Percentiles rank a stretch among this genome's conserved stretches.
Conservation (phyloP, 257 asterid species). For the Plectranthus barbatus region DNA sequence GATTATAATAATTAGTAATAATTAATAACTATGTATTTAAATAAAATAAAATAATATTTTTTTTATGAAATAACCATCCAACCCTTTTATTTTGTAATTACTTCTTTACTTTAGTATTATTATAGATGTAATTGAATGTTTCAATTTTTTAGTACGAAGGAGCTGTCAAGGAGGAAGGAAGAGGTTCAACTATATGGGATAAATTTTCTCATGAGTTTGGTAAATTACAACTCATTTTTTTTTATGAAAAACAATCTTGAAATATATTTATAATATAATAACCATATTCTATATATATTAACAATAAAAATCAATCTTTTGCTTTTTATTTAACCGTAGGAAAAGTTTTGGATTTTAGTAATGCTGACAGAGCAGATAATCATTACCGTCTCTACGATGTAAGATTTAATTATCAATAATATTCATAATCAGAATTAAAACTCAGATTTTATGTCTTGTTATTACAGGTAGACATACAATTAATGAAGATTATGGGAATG, state of each 20-base stretch:
- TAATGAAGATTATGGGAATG: constrained; percentile 86
- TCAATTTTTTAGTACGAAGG: constrained; percentile 61
- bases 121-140: background rate
- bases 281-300: too few relatives aligned
- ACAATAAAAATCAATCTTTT: too few relatives aligned
- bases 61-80: too few relatives aligned
- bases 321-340: constrained; percentile 39
- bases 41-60: too few relatives aligned
- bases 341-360: constrained; percentile 63
- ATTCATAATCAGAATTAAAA: too few relatives aligned
- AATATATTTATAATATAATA: too few relatives aligned
- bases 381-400: constrained; percentile 70
- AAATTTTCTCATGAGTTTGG: constrained; percentile 69
- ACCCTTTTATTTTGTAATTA: too few relatives aligned
- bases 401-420: background rate
- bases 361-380: constrained; percentile 72
- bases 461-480: constrained; percentile 60
- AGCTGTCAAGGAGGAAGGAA: constrained; percentile 76
- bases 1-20: too few relatives aligned
- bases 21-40: too few relatives aligned
- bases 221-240: constrained; percentile 12
- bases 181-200: constrained; percentile 80
- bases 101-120: too few relatives aligned
- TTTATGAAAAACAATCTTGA: too few relatives aligned
- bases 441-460: too few relatives aligned